phyloP scores from a whole-genome alignment of 768 basidiomycete species.

The Boletus subparvulus region DNA sequence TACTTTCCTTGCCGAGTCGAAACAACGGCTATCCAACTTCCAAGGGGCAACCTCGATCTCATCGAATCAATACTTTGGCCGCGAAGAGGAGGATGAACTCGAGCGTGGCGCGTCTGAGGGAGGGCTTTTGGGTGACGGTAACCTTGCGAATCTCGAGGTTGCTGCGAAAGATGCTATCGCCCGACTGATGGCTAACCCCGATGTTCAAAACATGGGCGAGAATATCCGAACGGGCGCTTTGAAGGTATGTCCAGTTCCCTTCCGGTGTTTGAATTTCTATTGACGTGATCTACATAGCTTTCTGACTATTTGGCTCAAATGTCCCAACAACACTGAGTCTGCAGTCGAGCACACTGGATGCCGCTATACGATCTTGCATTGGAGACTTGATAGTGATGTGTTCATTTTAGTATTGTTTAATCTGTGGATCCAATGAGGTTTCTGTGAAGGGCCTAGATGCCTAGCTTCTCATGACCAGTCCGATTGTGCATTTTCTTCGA shows the following conservation, averaged over 20 bases:
- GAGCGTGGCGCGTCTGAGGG: slow-evolving; percentile 50
- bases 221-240: slow-evolving; percentile 76
- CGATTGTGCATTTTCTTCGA: background rate
- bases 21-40: slow-evolving; percentile 79
- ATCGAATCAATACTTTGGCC: slow-evolving; percentile 94
- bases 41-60: slow-evolving; percentile 92
- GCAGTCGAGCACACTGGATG: background rate
- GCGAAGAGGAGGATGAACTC: slow-evolving; percentile 69
- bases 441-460: background rate
- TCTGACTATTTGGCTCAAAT: slow-evolving; percentile 72
- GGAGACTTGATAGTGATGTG: slow-evolving; percentile 1
- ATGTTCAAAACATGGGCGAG: slow-evolving; percentile 83
- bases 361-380: background rate
- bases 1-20: slow-evolving; percentile 66
- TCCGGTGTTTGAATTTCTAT: background rate
- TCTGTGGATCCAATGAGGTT: slow-evolving; percentile 10
- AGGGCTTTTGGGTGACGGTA: slow-evolving; percentile 50
- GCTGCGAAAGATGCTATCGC: slow-evolving; percentile 77
- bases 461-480: slow-evolving; percentile 1
- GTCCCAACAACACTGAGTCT: slow-evolving; percentile 45
- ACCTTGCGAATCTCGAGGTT: slow-evolving; percentile 53
- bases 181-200: slow-evolving; percentile 77
- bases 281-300: slow-evolving; percentile 37
- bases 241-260: slow-evolving; percentile 53
- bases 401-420: slow-evolving; percentile 12